A percentile compares a stretch with the other conserved stretches of the same genome.
These are phyloP conservation scores for Lactarius trivialis DNA, from an alignment of 768 basidiomycete genomes.

Conservation along the genomic window DNA sequence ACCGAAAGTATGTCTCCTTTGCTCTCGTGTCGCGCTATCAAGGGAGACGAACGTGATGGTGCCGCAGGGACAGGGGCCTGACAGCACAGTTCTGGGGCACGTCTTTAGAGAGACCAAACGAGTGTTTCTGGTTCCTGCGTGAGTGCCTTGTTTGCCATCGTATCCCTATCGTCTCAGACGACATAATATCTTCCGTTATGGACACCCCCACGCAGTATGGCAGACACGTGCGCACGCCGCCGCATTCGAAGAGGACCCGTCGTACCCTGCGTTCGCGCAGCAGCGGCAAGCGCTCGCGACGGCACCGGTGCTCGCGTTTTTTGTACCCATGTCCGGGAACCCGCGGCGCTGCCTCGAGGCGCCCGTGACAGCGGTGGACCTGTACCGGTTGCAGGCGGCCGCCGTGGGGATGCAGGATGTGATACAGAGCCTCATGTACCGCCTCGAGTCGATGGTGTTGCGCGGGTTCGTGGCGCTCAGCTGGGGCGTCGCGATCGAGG, in stretches of 20 bases:
- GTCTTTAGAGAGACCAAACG: neutral
- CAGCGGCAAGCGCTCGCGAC: neutral
- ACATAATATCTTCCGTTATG: too few species aligned
- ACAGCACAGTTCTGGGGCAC: constrained; percentile 13
- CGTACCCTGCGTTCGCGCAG: neutral
- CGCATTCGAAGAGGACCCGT: constrained; percentile 2
- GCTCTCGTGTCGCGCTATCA: neutral
- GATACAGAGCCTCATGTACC: neutral
- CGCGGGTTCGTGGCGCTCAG: constrained; percentile 7
- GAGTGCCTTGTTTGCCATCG: neutral
- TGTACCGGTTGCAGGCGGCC: neutral
- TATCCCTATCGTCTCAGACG: too few species aligned
- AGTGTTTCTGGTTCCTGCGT: constrained; percentile 9
- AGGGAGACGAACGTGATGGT: neutral
- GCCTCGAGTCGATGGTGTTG: constrained; percentile 8
- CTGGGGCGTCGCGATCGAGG: constrained; percentile 3
- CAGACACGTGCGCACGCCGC: constrained; percentile 1
- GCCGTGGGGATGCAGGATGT: neutral
- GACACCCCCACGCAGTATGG: too few species aligned
- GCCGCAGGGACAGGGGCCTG: constrained; percentile 1
- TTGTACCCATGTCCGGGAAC: neutral
- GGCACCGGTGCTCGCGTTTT: neutral
- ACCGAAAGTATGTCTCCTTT: neutral
- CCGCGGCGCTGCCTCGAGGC: neutral
- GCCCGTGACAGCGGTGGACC: constrained; percentile 4